A percentile compares a stretch with the other conserved stretches of the same genome.
These are phyloP conservation scores for Microthlaspi erraticum DNA, from an alignment of 345 rosid species.

Conservation along the genomic window DNA sequence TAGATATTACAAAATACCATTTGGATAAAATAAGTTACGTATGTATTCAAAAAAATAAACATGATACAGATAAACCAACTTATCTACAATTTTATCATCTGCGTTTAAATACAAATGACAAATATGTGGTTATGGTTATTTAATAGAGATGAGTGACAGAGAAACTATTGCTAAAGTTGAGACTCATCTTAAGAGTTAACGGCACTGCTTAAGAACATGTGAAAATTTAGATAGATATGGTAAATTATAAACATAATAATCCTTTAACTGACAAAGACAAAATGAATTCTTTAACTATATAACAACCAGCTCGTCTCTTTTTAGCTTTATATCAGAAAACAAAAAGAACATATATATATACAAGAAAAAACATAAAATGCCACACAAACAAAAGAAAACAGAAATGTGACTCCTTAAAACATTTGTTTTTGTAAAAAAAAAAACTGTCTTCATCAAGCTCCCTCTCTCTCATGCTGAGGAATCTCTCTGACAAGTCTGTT, in stretches of 20 bases:
- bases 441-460: slow-evolving; percentile 32
- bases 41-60: no score
- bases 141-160: no score
- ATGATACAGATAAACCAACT: no score
- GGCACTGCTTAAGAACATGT: not conserved
- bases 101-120: no score
- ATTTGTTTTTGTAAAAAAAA: not conserved
- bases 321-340: not conserved
- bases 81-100: no score
- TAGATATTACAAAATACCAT: no score
- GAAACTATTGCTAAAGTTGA: no score
- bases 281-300: not conserved
- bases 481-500: slow-evolving; percentile 22
- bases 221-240: not conserved
- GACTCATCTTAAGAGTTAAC: no score
- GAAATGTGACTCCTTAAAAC: slow-evolving; percentile 8
- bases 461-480: slow-evolving; percentile 7
- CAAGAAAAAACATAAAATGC: not conserved
- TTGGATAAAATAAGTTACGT: no score
- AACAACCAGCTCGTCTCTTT: not conserved
- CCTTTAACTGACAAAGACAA: not conserved
- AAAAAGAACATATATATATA: slow-evolving; percentile 11
- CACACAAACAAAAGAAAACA: slow-evolving; percentile 5
- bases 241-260: not conserved
- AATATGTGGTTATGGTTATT: no score